Conservation (phyloP, 441 rosid species). For the Pelargonium myrrhifolium region DNA sequence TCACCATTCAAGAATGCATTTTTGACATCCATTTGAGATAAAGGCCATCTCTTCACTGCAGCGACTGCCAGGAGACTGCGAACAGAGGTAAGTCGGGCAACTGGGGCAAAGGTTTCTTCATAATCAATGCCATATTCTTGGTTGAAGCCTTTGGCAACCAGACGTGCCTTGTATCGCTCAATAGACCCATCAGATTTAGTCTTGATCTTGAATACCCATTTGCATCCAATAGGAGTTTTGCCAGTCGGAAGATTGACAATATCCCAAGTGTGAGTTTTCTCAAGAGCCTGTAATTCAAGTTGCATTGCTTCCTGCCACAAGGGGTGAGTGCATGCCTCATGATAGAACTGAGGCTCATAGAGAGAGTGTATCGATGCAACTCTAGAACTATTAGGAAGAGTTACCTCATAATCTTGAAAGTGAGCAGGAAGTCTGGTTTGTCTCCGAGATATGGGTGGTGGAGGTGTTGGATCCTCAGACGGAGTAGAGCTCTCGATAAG, state of each 20-base stretch:
- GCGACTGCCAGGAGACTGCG: not conserved
- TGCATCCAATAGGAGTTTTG: not conserved
- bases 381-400: not conserved
- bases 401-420: not conserved
- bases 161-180: not conserved
- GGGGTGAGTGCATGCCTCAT: not conserved
- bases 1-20: no score
- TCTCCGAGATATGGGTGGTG: not conserved
- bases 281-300: not conserved
- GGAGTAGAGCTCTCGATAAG: not conserved
- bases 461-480: no score
- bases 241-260: not conserved
- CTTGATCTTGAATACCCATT: not conserved
- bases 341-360: not conserved
- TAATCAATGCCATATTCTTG: not conserved
- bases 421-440: not conserved
- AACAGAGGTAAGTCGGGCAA: not conserved
- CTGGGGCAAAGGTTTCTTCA: not conserved
- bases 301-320: not conserved
- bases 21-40: not conserved
- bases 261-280: slow-evolving; percentile 1
- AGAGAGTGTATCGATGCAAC: not conserved
- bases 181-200: not conserved
- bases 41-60: not conserved
- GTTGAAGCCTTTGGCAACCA: not conserved